These are phyloP conservation scores for Xylaria sp. DNA, from an alignment of 2,329 filamentous ascomycete species.

Conservation along the genomic window DNA sequence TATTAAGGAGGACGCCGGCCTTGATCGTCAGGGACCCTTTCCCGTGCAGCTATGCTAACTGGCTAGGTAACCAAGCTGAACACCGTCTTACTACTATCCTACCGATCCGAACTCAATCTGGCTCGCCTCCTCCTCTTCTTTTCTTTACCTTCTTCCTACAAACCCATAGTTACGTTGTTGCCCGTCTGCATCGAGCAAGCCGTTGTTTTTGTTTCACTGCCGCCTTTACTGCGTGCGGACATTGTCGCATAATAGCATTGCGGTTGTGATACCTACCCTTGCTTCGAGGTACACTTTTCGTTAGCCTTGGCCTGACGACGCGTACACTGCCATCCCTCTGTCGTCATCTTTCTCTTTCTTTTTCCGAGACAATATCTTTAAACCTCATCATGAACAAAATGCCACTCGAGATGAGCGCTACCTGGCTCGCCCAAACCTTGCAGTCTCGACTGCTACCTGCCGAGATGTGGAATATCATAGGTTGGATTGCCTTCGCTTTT, in stretches of 20 bases:
- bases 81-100: constrained; percentile 6
- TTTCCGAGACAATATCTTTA: background rate
- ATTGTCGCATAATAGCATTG: constrained; percentile 1
- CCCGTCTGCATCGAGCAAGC: background rate
- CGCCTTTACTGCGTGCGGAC: no score
- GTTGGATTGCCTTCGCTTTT: constrained; percentile 39
- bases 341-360: background rate
- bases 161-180: background rate
- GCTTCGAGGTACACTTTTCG: background rate
- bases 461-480: constrained; percentile 33
- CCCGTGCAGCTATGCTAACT: background rate
- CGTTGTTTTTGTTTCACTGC: background rate
- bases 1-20: background rate
- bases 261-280: constrained; percentile 7
- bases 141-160: background rate
- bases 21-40: constrained; percentile 8
- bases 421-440: constrained; percentile 28
- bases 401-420: constrained; percentile 25
- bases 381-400: constrained; percentile 19
- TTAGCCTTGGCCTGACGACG: no score
- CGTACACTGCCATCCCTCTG: background rate
- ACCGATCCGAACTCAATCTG: background rate
- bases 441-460: constrained; percentile 21
- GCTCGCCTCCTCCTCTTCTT: background rate
- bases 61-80: background rate